phyloP scores from a whole-genome alignment of 164 flowering plant genomes.

The Berberis vulgaris region DNA sequence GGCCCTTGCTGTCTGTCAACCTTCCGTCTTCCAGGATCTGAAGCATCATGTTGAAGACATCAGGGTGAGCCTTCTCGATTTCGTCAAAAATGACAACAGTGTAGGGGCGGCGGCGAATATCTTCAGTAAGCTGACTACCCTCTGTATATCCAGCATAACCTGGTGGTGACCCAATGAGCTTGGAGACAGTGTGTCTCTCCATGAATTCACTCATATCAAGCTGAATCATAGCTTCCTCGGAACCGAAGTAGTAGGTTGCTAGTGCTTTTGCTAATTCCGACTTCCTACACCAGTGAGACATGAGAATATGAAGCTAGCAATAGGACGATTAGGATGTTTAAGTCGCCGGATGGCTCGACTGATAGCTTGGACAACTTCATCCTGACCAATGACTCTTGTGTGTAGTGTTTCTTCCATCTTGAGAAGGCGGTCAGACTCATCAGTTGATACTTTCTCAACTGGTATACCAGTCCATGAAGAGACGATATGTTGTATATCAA shows the following conservation, averaged over 20 bases:
- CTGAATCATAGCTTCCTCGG: slow-evolving; percentile 17
- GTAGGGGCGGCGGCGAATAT: slow-evolving; percentile 13
- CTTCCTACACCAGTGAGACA: slow-evolving; percentile 18
- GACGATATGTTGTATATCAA: slow-evolving; percentile 65
- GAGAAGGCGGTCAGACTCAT: slow-evolving; percentile 74
- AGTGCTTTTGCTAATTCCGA: slow-evolving; percentile 23
- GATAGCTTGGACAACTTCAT: slow-evolving; percentile 79
- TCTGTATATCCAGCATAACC: slow-evolving; percentile 19
- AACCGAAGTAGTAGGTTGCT: slow-evolving; percentile 18
- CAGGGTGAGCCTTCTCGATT: neutral
- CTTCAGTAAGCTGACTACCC: slow-evolving; percentile 23
- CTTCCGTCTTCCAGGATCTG: slow-evolving; percentile 23
- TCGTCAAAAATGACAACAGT: slow-evolving; percentile 18
- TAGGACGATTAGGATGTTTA: slow-evolving; percentile 8
- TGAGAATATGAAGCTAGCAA: slow-evolving; percentile 7
- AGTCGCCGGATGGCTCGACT: slow-evolving; percentile 74
- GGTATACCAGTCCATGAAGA: slow-evolving; percentile 82
- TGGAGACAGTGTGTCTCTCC: slow-evolving; percentile 6
- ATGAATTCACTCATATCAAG: slow-evolving; percentile 30
- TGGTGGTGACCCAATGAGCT: slow-evolving; percentile 20
- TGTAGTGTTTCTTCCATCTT: slow-evolving; percentile 84
- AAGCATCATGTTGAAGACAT: slow-evolving; percentile 18
- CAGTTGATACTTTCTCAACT: slow-evolving; percentile 67
- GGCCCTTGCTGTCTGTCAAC: slow-evolving; percentile 20
- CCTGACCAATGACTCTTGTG: slow-evolving; percentile 68